These are phyloP conservation scores for Allantophomopsis lycopodina DNA, from an alignment of 2,329 filamentous ascomycete species.

Conservation along the genomic window DNA sequence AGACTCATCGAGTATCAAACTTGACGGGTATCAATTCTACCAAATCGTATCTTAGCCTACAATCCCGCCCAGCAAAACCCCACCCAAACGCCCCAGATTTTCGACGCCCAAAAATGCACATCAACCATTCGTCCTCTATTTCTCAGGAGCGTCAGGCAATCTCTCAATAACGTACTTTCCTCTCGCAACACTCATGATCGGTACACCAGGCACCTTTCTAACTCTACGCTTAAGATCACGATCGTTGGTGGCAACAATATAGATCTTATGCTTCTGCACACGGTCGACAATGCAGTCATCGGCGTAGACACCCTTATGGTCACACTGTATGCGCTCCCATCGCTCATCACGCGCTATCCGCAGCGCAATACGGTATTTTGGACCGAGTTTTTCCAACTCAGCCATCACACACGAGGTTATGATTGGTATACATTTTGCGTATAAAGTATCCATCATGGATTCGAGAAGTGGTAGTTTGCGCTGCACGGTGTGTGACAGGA, in stretches of 20 bases:
- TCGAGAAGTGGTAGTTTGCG: conserved; percentile 80
- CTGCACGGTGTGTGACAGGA: conserved; percentile 80
- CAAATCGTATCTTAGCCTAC: too few species aligned
- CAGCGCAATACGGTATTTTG: conserved; percentile 77
- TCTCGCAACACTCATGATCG: conserved; percentile 64
- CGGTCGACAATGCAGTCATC: conserved; percentile 75
- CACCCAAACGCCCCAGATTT: background rate
- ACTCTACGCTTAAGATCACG: conserved; percentile 65
- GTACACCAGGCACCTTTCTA: conserved; percentile 57
- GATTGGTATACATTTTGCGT: conserved; percentile 79
- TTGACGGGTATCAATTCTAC: background rate
- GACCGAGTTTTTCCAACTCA: conserved; percentile 79
- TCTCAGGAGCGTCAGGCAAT: conserved; percentile 68
- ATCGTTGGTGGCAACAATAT: conserved; percentile 68
- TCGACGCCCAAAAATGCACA: background rate
- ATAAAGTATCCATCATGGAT: conserved; percentile 86
- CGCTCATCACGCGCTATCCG: conserved; percentile 80
- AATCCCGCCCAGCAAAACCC: background rate
- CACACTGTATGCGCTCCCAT: conserved; percentile 75
- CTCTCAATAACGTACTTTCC: conserved; percentile 94
- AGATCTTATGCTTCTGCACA: conserved; percentile 60
- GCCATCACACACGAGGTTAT: conserved; percentile 76
- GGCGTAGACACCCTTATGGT: conserved; percentile 79
- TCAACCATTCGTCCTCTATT: conserved; percentile 8
- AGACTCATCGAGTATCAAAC: background rate